Base-by-base conservation (phyloP, 1,284 basidiomycete genomes). In the Pseudozyma pruni region DNA sequence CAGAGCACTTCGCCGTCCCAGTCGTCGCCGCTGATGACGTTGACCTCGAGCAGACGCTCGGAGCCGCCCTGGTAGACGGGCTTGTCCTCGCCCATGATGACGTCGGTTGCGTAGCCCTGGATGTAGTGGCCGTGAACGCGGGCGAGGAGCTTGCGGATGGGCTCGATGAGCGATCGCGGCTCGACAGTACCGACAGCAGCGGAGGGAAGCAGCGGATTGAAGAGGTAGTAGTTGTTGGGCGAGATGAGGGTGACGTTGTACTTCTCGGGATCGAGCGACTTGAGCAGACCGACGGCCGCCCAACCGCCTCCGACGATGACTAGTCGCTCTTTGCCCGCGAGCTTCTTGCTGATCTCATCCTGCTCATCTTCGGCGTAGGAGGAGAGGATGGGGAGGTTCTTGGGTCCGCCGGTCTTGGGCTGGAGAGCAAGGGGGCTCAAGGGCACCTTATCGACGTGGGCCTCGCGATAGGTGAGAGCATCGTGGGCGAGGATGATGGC, bases 221-320 rank as follows among this genome's bases (percentile, higher is more conserved):
- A 81, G 55, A 81, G 72, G 56, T 75, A 81, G 73, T 78, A 82
- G 59, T 82, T 82, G 64, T 72, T 78, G 35, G 80, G 80, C 33
- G 78, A 71, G 20, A 82, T 74, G 10, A 82, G 45, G 16, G 76
- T 79, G 20, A 82, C 76, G 38, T 82, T 75, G 74, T 80, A 82
- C 56, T 56, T 64, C 46, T 75, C 73, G 0, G 72, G 74, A 34
- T 82, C 78, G 40, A 82, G 72, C 42, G 52, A 44, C 32, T 61
- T 62, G 49, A 82, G 69, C 29, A 82, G 62, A 11, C 75, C 72
- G 16, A 82, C 80, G 5, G 80, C 74, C 8, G 72, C 80, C 80
- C 80, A 82, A 19, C 80, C 80, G 33, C 80, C 79, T 14, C 80
- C 80, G 6, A 82, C 75, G 53, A 82, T 77, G 41, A 82, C 80